Evolutionary conservation across 202 grass and related monocot species (phyloP).

Genomic region (Setaria viridis): DNA sequence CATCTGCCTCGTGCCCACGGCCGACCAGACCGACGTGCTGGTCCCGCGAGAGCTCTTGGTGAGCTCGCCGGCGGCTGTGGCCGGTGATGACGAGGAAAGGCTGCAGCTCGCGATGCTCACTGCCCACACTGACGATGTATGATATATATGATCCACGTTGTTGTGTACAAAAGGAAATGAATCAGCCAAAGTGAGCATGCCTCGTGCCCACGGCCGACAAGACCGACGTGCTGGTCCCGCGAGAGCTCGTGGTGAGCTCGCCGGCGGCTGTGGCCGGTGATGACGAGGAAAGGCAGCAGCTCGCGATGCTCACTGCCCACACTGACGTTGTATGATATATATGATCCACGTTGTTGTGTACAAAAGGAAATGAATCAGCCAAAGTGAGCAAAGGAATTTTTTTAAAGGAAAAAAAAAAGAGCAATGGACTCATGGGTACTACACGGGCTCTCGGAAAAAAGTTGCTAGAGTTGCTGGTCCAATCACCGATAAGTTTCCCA

Average conservation of each 20-base stretch:
- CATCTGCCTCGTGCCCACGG: slow-evolving; percentile 65
- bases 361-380: neutral
- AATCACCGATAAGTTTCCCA: neutral
- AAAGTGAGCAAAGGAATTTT: too few species aligned
- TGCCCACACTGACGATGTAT: slow-evolving; percentile 46
- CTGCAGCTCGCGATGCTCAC: slow-evolving; percentile 65
- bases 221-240: slow-evolving; percentile 65
- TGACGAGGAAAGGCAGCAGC: slow-evolving; percentile 71
- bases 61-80: neutral
- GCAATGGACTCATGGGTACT: too few species aligned
- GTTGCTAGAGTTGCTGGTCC: neutral
- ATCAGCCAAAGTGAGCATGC: neutral
- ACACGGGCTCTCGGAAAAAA: neutral
- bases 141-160: neutral
- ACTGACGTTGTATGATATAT: slow-evolving; percentile 41
- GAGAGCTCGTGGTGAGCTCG: slow-evolving; percentile 49
- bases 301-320: slow-evolving; percentile 53
- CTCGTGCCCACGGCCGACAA: slow-evolving; percentile 64
- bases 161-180: neutral
- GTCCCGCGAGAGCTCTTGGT: slow-evolving; percentile 61
- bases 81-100: slow-evolving; percentile 60
- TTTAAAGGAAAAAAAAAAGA: too few species aligned
- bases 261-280: neutral
- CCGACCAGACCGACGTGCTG: slow-evolving; percentile 61
- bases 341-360: neutral